A percentile compares a stretch with the other conserved stretches of the same genome.
Conservation (phyloP, 2,329 filamentous ascomycete genomes). For the Penicillium sp. region DNA sequence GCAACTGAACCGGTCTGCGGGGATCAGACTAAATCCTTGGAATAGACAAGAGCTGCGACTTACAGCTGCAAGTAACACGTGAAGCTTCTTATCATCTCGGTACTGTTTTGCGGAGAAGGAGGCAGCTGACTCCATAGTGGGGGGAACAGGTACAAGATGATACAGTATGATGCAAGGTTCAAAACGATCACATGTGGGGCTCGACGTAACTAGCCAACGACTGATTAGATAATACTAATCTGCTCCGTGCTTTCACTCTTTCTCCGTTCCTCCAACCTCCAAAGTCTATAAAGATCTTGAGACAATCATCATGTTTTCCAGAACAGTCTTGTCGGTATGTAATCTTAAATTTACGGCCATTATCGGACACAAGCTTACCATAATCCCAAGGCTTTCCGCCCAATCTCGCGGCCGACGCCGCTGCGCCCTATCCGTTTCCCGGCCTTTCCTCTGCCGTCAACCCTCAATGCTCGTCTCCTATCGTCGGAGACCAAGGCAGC, state of each 20-base stretch:
- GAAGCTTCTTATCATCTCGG: conserved; percentile 26
- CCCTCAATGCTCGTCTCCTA: conserved; percentile 60
- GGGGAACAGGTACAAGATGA: background rate
- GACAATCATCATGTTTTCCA: conserved; percentile 30
- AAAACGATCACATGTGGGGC: conserved; percentile 10
- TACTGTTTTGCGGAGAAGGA: conserved; percentile 18
- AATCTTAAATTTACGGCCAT: background rate
- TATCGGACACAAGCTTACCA: background rate
- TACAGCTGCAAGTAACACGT: conserved; percentile 56
- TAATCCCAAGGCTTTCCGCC: conserved; percentile 33
- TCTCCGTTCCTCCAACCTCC: background rate
- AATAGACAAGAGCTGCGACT: background rate
- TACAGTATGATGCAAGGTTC: background rate
- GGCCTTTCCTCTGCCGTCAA: conserved; percentile 39
- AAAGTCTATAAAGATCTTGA: conserved; percentile 1
- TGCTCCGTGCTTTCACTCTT: background rate
- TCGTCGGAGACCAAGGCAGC: conserved; percentile 77
- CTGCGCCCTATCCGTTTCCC: conserved; percentile 21
- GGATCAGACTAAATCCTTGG: background rate
- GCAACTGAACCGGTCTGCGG: conserved; percentile 52
- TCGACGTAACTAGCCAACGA: conserved; percentile 2
- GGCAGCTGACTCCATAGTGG: background rate
- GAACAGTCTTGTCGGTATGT: conserved; percentile 21
- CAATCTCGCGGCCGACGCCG: conserved; percentile 26
- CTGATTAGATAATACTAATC: conserved; percentile 3